These are phyloP conservation scores for Suillus lakei DNA, from an alignment of 768 basidiomycete species.

Conservation along the genomic window DNA sequence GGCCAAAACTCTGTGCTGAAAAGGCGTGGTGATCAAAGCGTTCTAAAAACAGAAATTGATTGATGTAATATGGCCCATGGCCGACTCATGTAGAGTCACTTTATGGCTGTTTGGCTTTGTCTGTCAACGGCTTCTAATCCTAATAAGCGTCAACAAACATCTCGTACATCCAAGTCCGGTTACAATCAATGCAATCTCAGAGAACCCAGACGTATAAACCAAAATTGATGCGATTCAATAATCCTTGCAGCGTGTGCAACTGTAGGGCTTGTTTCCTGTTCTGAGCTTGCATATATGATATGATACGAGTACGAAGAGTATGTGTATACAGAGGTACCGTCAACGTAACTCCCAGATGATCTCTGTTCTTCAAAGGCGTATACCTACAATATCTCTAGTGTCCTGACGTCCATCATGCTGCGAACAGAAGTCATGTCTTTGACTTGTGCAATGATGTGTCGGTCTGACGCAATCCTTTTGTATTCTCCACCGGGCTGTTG, in stretches of 20 bases:
- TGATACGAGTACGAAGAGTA: too few relatives aligned
- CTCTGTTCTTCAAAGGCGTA: too few relatives aligned
- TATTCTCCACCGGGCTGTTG: constrained; percentile 2
- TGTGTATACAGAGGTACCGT: too few relatives aligned
- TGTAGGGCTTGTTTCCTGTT: too few relatives aligned
- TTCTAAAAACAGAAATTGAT: constrained; percentile 4
- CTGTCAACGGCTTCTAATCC: background rate
- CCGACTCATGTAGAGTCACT: constrained; percentile 1
- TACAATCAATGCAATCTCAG: too few relatives aligned
- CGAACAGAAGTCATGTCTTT: background rate
- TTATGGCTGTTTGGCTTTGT: background rate
- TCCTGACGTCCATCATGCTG: background rate
- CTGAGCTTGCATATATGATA: too few relatives aligned
- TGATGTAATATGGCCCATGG: background rate
- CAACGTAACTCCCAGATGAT: too few relatives aligned
- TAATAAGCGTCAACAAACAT: constrained; percentile 2
- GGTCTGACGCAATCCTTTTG: constrained; percentile 4
- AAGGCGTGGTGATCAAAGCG: constrained; percentile 4
- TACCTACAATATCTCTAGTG: background rate
- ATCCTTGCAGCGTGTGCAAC: too few relatives aligned
- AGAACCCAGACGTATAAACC: too few relatives aligned
- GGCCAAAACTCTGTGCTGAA: constrained; percentile 25
- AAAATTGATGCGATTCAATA: too few relatives aligned
- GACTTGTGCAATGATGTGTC: background rate
- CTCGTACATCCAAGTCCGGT: too few relatives aligned